phyloP scores from a whole-genome alignment of 2,329 filamentous ascomycete genomes.

The Catunica adiposa region DNA sequence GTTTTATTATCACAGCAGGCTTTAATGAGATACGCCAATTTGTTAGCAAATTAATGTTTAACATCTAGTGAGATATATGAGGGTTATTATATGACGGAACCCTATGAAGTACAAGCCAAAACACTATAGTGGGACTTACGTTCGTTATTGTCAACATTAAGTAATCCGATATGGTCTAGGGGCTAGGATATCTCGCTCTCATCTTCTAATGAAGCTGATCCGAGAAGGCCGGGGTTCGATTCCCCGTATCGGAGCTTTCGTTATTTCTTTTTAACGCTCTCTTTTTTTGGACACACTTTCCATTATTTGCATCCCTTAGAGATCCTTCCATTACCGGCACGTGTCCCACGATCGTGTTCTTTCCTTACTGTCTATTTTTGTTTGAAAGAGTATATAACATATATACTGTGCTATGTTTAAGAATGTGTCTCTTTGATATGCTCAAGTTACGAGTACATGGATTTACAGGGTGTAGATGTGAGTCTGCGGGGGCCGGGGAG shows the following conservation, averaged over 20 bases:
- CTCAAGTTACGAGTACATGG: background rate
- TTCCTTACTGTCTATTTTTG: no score
- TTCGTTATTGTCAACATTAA: background rate
- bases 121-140: background rate
- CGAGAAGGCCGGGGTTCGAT: constrained; percentile 17
- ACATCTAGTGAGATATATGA: background rate
- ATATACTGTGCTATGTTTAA: no score
- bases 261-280: background rate
- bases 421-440: no score
- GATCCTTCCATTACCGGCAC: background rate
- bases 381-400: no score
- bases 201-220: constrained; percentile 1
- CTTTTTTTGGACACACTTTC: background rate
- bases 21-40: constrained; percentile 14
- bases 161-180: constrained; percentile 2
- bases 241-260: constrained; percentile 16
- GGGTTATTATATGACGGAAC: background rate
- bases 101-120: background rate
- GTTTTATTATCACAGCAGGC: constrained; percentile 2
- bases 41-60: background rate
- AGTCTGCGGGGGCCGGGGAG: background rate
- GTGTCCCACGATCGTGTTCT: background rate
- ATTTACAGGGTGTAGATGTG: background rate
- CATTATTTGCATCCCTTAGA: background rate
- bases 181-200: constrained; percentile 4